Evolutionary conservation across 805 yeast genomes (phyloP).

Genomic region (Sungouiella blattae): DNA sequence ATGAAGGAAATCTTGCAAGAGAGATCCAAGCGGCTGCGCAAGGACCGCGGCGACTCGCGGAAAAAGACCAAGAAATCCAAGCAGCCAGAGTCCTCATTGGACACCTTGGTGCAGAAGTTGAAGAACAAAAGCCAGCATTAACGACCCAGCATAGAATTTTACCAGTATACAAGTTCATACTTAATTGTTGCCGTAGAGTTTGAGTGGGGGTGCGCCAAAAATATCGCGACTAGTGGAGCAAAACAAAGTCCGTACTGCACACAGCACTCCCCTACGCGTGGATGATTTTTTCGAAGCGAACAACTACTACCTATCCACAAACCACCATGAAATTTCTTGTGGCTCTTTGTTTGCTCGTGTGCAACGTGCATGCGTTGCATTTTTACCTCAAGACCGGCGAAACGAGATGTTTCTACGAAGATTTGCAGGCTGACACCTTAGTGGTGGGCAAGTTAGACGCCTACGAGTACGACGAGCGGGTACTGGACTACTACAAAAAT

Average conservation of each 20-base stretch:
- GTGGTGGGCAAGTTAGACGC: constrained; percentile 76
- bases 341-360: constrained; percentile 8
- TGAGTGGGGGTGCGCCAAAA: too few species aligned
- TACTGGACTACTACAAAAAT: constrained; percentile 48
- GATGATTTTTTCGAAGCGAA: constrained; percentile 1
- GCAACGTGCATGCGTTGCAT: constrained; percentile 51
- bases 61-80: constrained; percentile 2
- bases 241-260: too few species aligned
- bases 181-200: too few species aligned
- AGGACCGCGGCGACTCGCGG: constrained; percentile 7
- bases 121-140: constrained; percentile 35
- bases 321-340: constrained; percentile 7
- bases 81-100: constrained; percentile 7
- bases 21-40: constrained; percentile 51
- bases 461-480: constrained; percentile 50
- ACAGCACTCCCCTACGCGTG: constrained; percentile 1
- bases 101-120: constrained; percentile 46
- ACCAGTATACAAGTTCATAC: too few species aligned
- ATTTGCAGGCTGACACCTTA: constrained; percentile 70
- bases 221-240: too few species aligned
- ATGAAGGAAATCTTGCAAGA: constrained; percentile 82
- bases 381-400: constrained; percentile 76
- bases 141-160: too few species aligned
- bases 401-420: constrained; percentile 80
- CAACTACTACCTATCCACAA: constrained; percentile 1